Evolutionary conservation across 371 early-diverging fungal genomes (phyloP), one percentile per base, ranked within the genome.

Genomic region (Mycotypha africana): DNA sequence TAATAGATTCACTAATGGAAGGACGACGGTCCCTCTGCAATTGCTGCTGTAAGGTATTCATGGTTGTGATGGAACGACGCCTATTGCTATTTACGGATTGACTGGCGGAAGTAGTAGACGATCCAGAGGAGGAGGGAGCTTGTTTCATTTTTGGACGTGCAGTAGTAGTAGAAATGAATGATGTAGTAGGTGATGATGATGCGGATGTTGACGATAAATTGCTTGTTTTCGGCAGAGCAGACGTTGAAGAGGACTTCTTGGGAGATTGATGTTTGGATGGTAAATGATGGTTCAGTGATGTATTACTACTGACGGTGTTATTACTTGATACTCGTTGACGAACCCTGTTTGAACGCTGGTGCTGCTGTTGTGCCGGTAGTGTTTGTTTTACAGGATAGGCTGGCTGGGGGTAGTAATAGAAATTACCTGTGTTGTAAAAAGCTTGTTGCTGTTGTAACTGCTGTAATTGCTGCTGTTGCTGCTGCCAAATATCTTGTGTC

Each of bases 291-390:
- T n/a, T n/a, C n/a, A n/a, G n/a, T n/a, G n/a, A n/a, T n/a, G n/a
- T n/a, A n/a, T n/a, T n/a, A n/a, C n/a, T n/a, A n/a, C n/a, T n/a
- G n/a, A n/a, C n/a, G n/a, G n/a, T n/a, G n/a, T n/a, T n/a, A n/a
- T n/a, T n/a, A n/a, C n/a, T n/a, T n/a, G n/a, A n/a, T 45, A 10
- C 61, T 61, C 11, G 68, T 59, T 2, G 67, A 62, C 7, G 49
- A 41, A 2, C 60, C 4, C 19, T 8, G 22, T 2, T 3, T 19
- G 9, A 41, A 47, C n/a, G 34, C 21, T 34, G 40, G n/a, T 34
- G 44, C 36, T 12, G n/a, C 17, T 12, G 16, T 37, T 39, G 45
- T 16, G 3, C 17, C 41, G 51, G 21, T 20, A 25, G 22, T 36
- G 24, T 12, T 14, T 2, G 2, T 17, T 23, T 8, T 33, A 24